Conservation (phyloP, 805 yeast species). For the Zygotorulaspora sp. region DNA sequence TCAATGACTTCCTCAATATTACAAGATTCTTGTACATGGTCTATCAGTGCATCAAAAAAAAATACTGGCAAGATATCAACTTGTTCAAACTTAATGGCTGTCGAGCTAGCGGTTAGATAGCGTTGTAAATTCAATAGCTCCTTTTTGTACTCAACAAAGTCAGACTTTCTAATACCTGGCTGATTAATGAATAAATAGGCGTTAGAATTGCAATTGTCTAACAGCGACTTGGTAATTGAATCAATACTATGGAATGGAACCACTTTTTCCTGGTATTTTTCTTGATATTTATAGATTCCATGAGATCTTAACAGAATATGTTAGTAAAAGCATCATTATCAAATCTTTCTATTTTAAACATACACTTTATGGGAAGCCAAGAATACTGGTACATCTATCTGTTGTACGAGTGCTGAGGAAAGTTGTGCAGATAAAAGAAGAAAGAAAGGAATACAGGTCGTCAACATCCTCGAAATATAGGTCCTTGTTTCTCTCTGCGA, state of each 20-base stretch:
- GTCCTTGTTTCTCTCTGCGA: no score
- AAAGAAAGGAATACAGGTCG: not conserved
- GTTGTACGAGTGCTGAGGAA: constrained; percentile 5
- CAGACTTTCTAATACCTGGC: constrained; percentile 48
- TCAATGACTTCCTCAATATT: constrained; percentile 22
- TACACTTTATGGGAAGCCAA: constrained; percentile 20
- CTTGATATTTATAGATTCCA: constrained; percentile 21
- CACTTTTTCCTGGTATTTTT: constrained; percentile 14
- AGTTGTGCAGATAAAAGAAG: not conserved
- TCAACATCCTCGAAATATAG: no score
- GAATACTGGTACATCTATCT: constrained; percentile 19
- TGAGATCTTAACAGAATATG: constrained; percentile 18
- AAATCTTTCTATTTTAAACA: constrained; percentile 4
- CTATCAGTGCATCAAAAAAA: constrained; percentile 20
- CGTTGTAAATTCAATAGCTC: constrained; percentile 48
- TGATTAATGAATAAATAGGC: constrained; percentile 53
- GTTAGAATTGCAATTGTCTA: constrained; percentile 47
- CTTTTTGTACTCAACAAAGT: constrained; percentile 40
- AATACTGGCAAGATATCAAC: constrained; percentile 29
- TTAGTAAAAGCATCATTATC: constrained; percentile 3
- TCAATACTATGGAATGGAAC: constrained; percentile 30
- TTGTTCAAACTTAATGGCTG: constrained; percentile 56
- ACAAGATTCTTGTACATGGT: constrained; percentile 23
- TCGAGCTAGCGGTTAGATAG: constrained; percentile 53
- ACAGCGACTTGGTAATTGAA: constrained; percentile 31